A percentile compares a stretch with the other conserved stretches of the same genome.
Evolutionary conservation across 805 yeast species (phyloP).

Genomic region (Spathaspora passalidarum): DNA sequence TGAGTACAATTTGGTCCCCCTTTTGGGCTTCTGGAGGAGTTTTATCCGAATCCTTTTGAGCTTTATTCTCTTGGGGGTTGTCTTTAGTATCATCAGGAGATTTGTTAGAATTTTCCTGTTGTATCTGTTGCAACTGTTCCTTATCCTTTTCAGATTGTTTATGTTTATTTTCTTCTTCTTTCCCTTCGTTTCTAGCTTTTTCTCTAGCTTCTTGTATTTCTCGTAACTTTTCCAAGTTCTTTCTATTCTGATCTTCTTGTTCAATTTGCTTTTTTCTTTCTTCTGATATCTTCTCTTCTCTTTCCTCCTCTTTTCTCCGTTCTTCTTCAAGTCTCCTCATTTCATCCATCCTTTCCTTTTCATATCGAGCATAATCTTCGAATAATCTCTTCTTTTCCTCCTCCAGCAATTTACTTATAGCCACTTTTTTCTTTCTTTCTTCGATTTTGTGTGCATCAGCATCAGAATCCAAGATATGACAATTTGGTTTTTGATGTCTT

Average conservation of each 20-base stretch:
- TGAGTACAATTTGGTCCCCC: neutral
- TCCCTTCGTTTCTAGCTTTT: neutral
- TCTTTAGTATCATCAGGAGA: constrained; percentile 5
- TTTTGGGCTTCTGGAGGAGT: neutral
- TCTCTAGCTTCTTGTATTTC: neutral
- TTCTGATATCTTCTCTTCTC: constrained; percentile 6
- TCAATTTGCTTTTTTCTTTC: neutral
- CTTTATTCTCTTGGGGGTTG: neutral
- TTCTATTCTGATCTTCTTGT: constrained; percentile 1
- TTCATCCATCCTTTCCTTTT: constrained; percentile 4
- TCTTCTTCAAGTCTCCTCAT: constrained; percentile 5
- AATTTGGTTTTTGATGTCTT: constrained; percentile 29
- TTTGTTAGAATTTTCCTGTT: neutral
- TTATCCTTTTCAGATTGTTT: neutral
- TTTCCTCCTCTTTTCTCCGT: constrained; percentile 10
- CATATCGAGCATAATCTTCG: constrained; percentile 9
- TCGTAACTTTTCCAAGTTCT: neutral
- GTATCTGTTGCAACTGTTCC: constrained; percentile 4
- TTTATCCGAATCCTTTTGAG: neutral
- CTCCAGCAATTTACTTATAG: constrained; percentile 6
- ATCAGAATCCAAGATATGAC: constrained; percentile 42
- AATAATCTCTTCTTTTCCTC: constrained; percentile 10
- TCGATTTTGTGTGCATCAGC: constrained; percentile 8
- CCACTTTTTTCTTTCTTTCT: constrained; percentile 5
- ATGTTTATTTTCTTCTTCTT: constrained; percentile 3